Conservation (phyloP, 441 rosid species). For the Euphorbia celastroides region DNA sequence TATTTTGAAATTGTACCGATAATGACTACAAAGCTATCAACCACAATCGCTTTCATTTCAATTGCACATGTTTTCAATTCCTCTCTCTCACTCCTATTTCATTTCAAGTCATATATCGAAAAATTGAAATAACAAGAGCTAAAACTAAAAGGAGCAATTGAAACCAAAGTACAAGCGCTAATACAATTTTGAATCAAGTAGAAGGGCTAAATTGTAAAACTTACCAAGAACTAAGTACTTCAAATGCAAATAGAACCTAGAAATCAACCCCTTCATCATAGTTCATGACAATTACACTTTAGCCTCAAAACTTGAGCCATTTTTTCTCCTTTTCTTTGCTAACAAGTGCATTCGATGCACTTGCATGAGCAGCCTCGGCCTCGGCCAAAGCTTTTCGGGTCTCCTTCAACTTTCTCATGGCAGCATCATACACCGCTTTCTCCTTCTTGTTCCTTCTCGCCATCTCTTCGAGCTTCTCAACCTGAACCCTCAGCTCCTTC, state of each 20-base stretch:
- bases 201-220: no score
- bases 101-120: no score
- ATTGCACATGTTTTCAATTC: no score
- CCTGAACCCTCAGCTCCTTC: constrained; percentile 51
- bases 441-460: constrained; percentile 65
- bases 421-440: constrained; percentile 66
- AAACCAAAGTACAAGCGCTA: no score
- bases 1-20: no score
- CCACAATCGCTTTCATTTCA: no score
- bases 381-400: constrained; percentile 63
- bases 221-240: no score
- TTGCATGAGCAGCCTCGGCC: constrained; percentile 63
- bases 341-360: background rate
- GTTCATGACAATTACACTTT: background rate
- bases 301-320: background rate
- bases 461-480: constrained; percentile 78
- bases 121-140: background rate
- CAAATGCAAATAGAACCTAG: background rate
- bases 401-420: constrained; percentile 63
- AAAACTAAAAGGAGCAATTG: no score
- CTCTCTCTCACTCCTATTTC: no score
- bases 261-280: background rate
- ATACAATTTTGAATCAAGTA: no score
- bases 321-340: background rate
- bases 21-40: no score